Evolutionary conservation across 306 rosid species (phyloP).

Genomic region (Carpinus fangiana): DNA sequence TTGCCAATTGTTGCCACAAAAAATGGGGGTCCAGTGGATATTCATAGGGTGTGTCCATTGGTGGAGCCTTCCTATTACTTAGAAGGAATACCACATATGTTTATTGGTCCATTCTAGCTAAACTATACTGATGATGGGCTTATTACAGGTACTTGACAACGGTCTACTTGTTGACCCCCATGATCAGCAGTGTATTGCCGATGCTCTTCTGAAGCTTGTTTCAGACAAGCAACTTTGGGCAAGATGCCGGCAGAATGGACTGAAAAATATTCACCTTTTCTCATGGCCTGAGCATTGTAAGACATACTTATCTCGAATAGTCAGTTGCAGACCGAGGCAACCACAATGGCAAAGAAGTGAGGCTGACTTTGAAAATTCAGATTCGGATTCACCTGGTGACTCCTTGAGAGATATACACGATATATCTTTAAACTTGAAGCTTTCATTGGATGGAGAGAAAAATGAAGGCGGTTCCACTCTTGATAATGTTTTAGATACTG

Average conservation of each 20-base stretch:
- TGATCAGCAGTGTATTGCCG: conserved; percentile 53
- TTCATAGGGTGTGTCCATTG: conserved; percentile 42
- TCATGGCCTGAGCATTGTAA: conserved; percentile 66
- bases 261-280: conserved; percentile 59
- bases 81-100: not conserved
- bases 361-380: conserved; percentile 31
- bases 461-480: conserved; percentile 24
- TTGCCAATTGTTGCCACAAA: conserved; percentile 61
- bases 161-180: conserved; percentile 61
- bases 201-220: conserved; percentile 70
- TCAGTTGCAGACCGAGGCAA: conserved; percentile 57
- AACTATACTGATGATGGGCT: not conserved
- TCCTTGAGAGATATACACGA: conserved; percentile 60
- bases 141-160: conserved; percentile 48
- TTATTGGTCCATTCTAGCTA: conserved; percentile 14
- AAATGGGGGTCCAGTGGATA: conserved; percentile 67
- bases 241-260: conserved; percentile 57
- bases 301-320: conserved; percentile 49
- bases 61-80: conserved; percentile 16
- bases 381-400: conserved; percentile 49
- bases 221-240: conserved; percentile 67
- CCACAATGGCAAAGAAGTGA: conserved; percentile 52
- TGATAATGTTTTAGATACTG: conserved; percentile 38
- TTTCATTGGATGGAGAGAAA: conserved; percentile 53
- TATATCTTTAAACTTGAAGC: conserved; percentile 50